phyloP scores from a whole-genome alignment of 306 rosid species.

The Luffa acutangula region DNA sequence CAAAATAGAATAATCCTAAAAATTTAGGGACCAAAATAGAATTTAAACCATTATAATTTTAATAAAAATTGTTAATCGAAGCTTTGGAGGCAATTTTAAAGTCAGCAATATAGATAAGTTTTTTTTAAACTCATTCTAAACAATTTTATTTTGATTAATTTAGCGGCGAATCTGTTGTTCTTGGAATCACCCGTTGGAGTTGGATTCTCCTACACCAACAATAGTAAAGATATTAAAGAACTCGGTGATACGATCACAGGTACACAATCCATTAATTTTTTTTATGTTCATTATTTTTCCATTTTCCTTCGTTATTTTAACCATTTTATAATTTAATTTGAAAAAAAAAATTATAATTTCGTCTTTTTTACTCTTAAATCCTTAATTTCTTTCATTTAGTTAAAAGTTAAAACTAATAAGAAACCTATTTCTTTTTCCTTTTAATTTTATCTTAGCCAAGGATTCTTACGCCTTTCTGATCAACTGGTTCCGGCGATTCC shows the following conservation, averaged over 20 bases:
- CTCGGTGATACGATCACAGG: constrained; percentile 68
- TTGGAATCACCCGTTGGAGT: constrained; percentile 83
- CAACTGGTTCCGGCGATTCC: constrained; percentile 71
- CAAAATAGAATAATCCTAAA: no score
- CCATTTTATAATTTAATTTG: neutral
- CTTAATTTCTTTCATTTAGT: no score
- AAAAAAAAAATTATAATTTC: no score
- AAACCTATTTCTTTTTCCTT: neutral
- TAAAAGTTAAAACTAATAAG: no score
- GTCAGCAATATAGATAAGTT: no score
- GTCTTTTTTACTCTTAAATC: no score
- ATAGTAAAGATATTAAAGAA: constrained; percentile 33
- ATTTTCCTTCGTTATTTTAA: neutral
- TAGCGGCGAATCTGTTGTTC: constrained; percentile 69
- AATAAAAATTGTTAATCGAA: no score
- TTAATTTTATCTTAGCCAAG: constrained; percentile 32
- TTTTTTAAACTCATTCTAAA: no score
- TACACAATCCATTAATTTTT: neutral
- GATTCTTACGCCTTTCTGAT: constrained; percentile 56
- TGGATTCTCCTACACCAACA: constrained; percentile 80
- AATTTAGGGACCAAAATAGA: no score
- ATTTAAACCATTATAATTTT: no score
- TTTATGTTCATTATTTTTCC: neutral
- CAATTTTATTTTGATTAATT: neutral
- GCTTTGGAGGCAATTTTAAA: no score